Base-by-base conservation (phyloP, 2,329 filamentous ascomycete species). In the Botryotinia narcissicola region DNA sequence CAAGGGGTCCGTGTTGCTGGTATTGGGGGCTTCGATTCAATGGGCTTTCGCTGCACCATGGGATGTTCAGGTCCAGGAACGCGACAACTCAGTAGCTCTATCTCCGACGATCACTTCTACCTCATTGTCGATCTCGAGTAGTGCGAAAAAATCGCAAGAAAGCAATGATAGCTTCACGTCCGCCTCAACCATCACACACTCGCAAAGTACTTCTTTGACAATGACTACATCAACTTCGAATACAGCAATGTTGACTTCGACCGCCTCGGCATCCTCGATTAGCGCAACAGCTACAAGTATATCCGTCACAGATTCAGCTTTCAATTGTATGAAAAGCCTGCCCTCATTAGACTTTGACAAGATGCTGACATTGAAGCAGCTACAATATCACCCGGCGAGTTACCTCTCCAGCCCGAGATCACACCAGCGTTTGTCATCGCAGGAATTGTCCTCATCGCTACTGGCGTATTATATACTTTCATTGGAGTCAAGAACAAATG, bases 401-500 rank as follows among this genome's bases (percentile, higher is more conserved):
- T 98, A 29, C 95, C 95, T 0, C 84, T 97, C 48, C 79, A 88
- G 37, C 94, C 95, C 0, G 83, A 82, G 72, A 86, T 98, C 66
- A 97, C 94, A 2, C 94, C 95, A 4, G 94, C 91, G 59, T 90
- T 93, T 83, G 93, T 90, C 4, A 88, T 98, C 67, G 91, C 90
- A 48, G 95, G 95, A 37, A 88, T 91, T 32, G 85, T 98, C 68
- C 85, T 98, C 74, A 86, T 98, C 61, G 80, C 90, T 6, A 88
- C 90, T 14, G 95, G 95, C n/a, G 79, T 87, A 14, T 84, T 88
- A 10, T 92, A 96, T 80, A 87, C 89, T 12, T 82, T 97, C 32
- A 87, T 97, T 77, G 95, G 95, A 1, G 93, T 97, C 79, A 95
- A 93, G 82, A 93, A 93, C 79, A 87, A 88, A 81, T 91, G 88